phyloP scores from a whole-genome alignment of 257 asterid species.

The Nicotiana knightiana region DNA sequence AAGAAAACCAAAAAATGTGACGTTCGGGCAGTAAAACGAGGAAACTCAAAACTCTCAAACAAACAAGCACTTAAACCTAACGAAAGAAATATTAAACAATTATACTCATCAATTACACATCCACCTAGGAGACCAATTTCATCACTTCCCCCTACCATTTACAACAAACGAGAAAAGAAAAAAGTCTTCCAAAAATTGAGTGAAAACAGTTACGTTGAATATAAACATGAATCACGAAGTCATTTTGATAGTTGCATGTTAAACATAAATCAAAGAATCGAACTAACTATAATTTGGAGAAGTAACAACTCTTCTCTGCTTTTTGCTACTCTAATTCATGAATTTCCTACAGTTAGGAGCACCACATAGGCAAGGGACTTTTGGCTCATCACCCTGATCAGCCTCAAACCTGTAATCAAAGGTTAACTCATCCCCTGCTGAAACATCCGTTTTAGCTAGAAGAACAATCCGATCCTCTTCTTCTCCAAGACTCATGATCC shows the following conservation, averaged over 20 bases:
- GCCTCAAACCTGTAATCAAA: constrained; percentile 11
- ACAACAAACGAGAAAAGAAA: too few species aligned
- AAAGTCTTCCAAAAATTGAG: too few species aligned
- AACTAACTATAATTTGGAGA: too few species aligned
- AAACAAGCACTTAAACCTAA: too few species aligned
- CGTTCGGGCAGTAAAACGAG: too few species aligned
- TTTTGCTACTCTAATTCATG: constrained; percentile 4
- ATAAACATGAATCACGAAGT: not conserved
- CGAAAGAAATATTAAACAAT: too few species aligned
- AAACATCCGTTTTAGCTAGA: constrained; percentile 5
- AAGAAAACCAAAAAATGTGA: too few species aligned
- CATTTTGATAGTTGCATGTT: not conserved
- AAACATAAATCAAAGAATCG: not conserved
- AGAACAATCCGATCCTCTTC: not conserved
- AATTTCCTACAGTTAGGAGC: constrained; percentile 12
- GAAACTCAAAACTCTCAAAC: too few species aligned
- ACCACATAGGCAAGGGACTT: constrained; percentile 7
- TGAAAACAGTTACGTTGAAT: too few species aligned
- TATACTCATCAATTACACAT: too few species aligned
- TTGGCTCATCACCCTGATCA: not conserved
- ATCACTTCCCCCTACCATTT: too few species aligned
- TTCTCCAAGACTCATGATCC: constrained; percentile 12
- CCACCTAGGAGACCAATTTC: too few species aligned
- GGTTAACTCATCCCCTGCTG: constrained; percentile 5
- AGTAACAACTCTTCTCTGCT: not conserved